A percentile compares a stretch with the other conserved stretches of the same genome.
Evolutionary conservation across 73 alveolate genomes (phyloP).

Genomic region (Halteria grandinella): DNA sequence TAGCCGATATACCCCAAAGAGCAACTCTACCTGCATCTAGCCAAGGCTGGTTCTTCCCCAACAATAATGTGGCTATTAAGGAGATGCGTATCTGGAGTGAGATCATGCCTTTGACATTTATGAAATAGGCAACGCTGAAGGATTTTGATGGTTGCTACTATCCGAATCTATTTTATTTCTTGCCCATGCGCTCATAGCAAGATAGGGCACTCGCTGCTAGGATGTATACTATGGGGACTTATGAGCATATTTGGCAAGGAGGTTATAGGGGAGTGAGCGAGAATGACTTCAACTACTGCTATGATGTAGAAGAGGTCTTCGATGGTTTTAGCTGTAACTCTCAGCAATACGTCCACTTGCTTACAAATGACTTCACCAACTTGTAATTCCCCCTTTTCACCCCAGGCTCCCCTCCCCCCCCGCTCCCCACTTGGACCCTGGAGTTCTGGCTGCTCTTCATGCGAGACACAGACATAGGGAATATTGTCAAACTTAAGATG

Average conservation of each 20-base stretch:
- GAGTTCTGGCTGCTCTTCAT: conserved; percentile 17
- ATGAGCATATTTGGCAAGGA: not conserved
- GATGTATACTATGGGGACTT: not conserved
- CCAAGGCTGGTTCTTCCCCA: not conserved
- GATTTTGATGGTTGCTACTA: conserved; percentile 6
- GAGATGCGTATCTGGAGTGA: conserved; percentile 8
- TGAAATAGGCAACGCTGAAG: not conserved
- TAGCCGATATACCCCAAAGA: not conserved
- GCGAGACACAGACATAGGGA: not conserved
- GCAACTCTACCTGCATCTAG: not conserved
- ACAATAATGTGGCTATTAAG: not conserved
- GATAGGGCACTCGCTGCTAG: too few relatives aligned
- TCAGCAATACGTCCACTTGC: not conserved
- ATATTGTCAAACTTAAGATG: not conserved
- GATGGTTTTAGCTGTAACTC: conserved; percentile 7
- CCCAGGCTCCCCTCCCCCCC: not conserved
- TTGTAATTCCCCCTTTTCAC: not conserved
- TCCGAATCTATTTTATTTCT: conserved; percentile 1
- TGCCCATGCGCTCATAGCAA: not conserved
- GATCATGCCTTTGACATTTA: conserved; percentile 14
- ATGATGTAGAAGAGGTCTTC: not conserved
- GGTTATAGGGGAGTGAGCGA: not conserved
- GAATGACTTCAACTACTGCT: not conserved
- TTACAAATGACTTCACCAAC: not conserved
- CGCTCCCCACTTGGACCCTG: not conserved